Conservation (phyloP, 345 rosid genomes). For the Camelina laxa region DNA sequence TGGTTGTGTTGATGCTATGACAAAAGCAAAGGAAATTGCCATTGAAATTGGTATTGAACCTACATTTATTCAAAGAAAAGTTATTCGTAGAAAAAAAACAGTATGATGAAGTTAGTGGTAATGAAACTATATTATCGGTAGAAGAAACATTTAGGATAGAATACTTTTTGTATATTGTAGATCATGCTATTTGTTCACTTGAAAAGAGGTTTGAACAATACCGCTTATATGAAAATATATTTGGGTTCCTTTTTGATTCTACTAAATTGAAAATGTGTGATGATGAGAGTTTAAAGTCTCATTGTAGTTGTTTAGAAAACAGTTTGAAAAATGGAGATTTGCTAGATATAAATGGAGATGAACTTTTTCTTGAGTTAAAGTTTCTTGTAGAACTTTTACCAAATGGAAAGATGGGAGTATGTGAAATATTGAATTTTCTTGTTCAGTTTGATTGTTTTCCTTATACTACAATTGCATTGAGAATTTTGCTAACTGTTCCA, state of each 20-base stretch:
- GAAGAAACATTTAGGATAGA: background rate
- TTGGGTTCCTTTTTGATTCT: background rate
- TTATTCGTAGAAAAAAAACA: background rate
- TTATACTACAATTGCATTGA: too few species aligned
- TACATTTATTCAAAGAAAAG: background rate
- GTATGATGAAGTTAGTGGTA: background rate
- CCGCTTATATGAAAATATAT: background rate
- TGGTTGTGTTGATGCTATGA: background rate
- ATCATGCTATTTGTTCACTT: conserved; percentile 3
- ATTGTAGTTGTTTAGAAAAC: too few species aligned
- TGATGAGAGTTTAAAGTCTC: too few species aligned
- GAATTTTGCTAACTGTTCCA: too few species aligned
- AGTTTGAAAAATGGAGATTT: too few species aligned
- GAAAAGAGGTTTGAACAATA: background rate
- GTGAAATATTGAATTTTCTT: too few species aligned
- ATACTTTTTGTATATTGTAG: background rate
- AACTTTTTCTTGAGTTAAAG: too few species aligned
- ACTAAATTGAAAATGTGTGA: too few species aligned
- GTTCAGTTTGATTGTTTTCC: too few species aligned
- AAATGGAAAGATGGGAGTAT: too few species aligned
- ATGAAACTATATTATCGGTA: background rate
- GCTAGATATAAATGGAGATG: too few species aligned
- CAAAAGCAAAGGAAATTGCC: background rate
- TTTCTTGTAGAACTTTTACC: too few species aligned
- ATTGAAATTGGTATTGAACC: background rate